Conservation (phyloP, 371 early-diverging fungal species). For the Mucor saturninus region DNA sequence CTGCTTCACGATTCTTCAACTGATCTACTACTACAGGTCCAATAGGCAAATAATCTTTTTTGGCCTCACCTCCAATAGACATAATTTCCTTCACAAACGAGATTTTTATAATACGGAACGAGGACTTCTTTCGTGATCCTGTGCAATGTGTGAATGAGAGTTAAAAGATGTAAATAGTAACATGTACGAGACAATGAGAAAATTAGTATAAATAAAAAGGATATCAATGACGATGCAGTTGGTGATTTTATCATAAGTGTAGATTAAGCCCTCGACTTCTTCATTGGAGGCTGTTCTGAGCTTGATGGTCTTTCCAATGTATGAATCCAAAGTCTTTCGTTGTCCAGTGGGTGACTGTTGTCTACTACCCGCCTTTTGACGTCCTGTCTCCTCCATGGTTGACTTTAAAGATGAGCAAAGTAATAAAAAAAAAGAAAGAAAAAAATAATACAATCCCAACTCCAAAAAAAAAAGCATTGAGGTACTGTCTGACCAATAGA, state of each 20-base stretch:
- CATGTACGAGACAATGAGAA: slow-evolving; percentile 4
- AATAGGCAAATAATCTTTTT: slow-evolving; percentile 23
- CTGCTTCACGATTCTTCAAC: slow-evolving; percentile 67
- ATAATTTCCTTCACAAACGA: slow-evolving; percentile 65
- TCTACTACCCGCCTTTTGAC: slow-evolving; percentile 5
- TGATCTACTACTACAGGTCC: slow-evolving; percentile 57
- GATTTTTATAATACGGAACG: slow-evolving; percentile 65
- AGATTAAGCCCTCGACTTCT: slow-evolving; percentile 64
- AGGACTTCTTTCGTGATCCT: slow-evolving; percentile 28
- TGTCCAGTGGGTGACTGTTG: neutral
- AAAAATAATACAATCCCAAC: neutral
- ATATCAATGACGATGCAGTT: slow-evolving; percentile 75
- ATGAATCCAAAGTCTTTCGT: slow-evolving; percentile 27
- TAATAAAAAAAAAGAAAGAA: neutral
- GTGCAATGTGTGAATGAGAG: slow-evolving; percentile 13
- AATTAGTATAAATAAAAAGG: slow-evolving; percentile 33
- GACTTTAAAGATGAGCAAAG: neutral
- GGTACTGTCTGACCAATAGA: too few species aligned
- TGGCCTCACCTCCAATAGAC: slow-evolving; percentile 20
- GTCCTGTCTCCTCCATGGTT: slow-evolving; percentile 13
- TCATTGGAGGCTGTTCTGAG: slow-evolving; percentile 62
- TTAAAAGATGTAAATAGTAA: slow-evolving; percentile 10
- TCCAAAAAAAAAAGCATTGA: neutral
- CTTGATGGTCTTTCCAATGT: slow-evolving; percentile 58
- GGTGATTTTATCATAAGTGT: slow-evolving; percentile 63